phyloP scores from a whole-genome alignment of 257 asterid genomes.

The Ehretia macrophylla region DNA sequence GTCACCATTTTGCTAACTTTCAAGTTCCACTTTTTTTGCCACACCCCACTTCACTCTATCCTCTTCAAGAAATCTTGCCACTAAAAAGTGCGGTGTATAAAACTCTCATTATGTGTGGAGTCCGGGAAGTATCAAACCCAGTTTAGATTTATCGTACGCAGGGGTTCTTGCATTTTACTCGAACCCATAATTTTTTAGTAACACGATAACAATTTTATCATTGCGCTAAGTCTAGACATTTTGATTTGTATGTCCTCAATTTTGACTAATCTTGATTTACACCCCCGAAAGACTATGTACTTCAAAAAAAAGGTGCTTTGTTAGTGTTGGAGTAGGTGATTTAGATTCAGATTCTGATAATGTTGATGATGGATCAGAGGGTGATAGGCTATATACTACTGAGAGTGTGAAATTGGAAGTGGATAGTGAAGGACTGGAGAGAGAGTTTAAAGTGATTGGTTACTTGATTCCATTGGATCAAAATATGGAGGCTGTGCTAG shows the following conservation, averaged over 20 bases:
- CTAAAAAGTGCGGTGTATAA: too few relatives aligned
- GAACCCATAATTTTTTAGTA: too few relatives aligned
- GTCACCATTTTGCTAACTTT: slow-evolving; percentile 42
- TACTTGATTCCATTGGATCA: slow-evolving; percentile 74
- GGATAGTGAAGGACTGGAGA: slow-evolving; percentile 54
- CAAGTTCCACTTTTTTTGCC: slow-evolving; percentile 75
- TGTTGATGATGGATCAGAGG: slow-evolving; percentile 38
- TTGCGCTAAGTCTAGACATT: too few relatives aligned
- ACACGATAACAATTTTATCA: too few relatives aligned
- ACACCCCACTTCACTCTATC: slow-evolving; percentile 70
- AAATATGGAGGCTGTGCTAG: slow-evolving; percentile 87
- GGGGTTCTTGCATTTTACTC: too few relatives aligned
- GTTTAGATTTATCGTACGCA: too few relatives aligned
- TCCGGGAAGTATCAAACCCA: too few relatives aligned
- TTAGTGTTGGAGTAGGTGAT: slow-evolving; percentile 11
- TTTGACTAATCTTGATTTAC: background rate
- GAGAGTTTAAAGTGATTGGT: slow-evolving; percentile 66
- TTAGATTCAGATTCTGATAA: too few relatives aligned
- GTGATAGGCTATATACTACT: slow-evolving; percentile 21
- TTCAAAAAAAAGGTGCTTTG: slow-evolving; percentile 38
- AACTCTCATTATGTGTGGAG: too few relatives aligned
- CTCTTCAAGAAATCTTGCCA: slow-evolving; percentile 60
- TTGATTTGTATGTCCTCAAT: slow-evolving; percentile 2
- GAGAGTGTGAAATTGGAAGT: slow-evolving; percentile 28
- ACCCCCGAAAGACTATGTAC: background rate